Evolutionary conservation across 2,329 filamentous ascomycete genomes (phyloP).

Genomic region (Diaporthe caulivora): DNA sequence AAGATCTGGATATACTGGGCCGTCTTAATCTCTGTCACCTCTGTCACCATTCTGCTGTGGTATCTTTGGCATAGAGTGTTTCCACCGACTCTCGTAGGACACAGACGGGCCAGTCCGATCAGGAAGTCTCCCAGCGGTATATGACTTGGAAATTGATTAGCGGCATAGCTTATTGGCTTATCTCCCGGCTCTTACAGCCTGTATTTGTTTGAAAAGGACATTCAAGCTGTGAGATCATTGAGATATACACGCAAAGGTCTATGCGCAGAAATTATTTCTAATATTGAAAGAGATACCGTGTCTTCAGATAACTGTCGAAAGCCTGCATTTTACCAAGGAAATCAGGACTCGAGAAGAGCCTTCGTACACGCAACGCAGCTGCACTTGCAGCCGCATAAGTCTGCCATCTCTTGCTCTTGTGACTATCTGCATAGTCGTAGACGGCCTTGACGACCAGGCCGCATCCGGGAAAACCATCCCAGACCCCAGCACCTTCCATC

Average conservation of each 20-base stretch:
- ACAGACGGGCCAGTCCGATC: neutral
- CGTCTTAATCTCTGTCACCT: slow-evolving; percentile 44
- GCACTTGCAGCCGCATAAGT: neutral
- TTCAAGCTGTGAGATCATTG: too few species aligned
- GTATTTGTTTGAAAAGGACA: too few species aligned
- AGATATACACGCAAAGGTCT: too few species aligned
- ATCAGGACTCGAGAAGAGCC: neutral
- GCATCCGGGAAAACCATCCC: neutral
- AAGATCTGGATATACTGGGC: slow-evolving; percentile 51
- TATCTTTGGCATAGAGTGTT: neutral
- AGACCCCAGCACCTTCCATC: slow-evolving; percentile 1
- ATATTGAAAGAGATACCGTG: too few species aligned
- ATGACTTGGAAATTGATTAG: neutral
- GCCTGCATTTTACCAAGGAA: neutral
- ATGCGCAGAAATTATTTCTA: too few species aligned
- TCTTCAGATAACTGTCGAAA: too few species aligned
- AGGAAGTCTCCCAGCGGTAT: neutral
- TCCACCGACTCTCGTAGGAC: neutral
- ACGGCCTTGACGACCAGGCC: neutral
- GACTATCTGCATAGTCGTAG: slow-evolving; percentile 3
- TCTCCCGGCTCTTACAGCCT: too few species aligned
- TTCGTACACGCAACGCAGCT: neutral
- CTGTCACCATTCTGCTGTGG: slow-evolving; percentile 41
- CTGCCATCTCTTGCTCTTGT: slow-evolving; percentile 10
- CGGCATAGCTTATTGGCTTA: neutral